Evolutionary conservation across 495 filamentous ascomycete genomes (phyloP), one percentile per base, ranked within the genome.

Genomic region (Annulohypoxylon stygium): DNA sequence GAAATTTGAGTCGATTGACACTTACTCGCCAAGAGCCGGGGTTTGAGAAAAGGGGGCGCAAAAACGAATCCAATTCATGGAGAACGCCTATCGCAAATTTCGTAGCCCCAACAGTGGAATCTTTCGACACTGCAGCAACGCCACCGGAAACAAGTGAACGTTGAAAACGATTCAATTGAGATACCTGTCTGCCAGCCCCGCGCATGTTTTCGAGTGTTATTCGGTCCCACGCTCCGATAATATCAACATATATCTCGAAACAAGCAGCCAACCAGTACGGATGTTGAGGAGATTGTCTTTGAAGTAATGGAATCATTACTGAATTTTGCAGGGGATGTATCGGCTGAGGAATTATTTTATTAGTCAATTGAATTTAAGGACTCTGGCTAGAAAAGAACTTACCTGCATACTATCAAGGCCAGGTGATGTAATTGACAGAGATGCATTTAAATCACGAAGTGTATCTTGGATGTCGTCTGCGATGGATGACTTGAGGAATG

Each of bases 251-350:
- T 18, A 87, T 37, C 34, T 91, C 89, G 61, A 87, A 87, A 30
- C 85, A 81, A 16, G 69, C 74, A 30, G 78, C 81, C 30, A 86
- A 76, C 81, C 86, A 88, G 55, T 82, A 78, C 0, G 80, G 79
- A 18, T 81, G 66, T 0, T 82, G 74, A 34, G 76, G 69, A 58
- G 59, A 62, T 55, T 65, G 36, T 14, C 69, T 72, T 18, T 81
- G 75, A 36, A 86, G 70, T 0, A 84, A 63, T 4, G 76, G 78
- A 2, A 90, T 72, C 55, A 89, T 79, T 36, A 84, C 79, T 10
- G 89, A 84, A 77, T 94, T 93, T 74, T 88, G 85, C 12, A 91
- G 78, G 7, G 91, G 89, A 76, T 92, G 87, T 26, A 92, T 76
- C 11, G 89, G 83, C 89, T 92, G 81, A 65, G 11, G 9, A 63